Percentiles rank a stretch among this genome's conserved stretches.
phyloP scores from a whole-genome alignment of 177 flowering plant species.

The Vitis hybrid region DNA sequence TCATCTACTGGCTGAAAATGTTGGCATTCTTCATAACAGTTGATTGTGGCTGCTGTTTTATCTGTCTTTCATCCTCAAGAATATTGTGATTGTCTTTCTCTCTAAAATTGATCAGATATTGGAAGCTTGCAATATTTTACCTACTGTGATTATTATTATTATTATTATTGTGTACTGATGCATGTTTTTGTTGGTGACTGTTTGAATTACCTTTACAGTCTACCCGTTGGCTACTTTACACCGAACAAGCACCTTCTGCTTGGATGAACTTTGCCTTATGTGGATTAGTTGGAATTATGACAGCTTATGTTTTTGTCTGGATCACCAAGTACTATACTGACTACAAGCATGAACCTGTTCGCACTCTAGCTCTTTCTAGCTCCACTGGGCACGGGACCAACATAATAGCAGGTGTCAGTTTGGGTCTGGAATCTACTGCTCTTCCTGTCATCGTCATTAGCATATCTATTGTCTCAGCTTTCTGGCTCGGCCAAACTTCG shows the following conservation, averaged over 20 bases:
- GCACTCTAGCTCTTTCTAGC: slow-evolving; percentile 88
- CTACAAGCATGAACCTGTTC: slow-evolving; percentile 98
- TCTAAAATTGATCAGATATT: slow-evolving; percentile 1
- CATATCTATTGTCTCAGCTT: slow-evolving; percentile 75
- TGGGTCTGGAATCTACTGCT: slow-evolving; percentile 97
- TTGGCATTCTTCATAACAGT: neutral
- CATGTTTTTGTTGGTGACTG: slow-evolving; percentile 4
- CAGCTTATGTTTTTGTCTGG: slow-evolving; percentile 93
- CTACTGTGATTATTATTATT: neutral
- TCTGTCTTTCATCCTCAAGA: neutral
- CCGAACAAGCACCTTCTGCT: slow-evolving; percentile 98
- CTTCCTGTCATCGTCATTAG: slow-evolving; percentile 98
- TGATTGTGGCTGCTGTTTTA: neutral
- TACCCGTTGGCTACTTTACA: slow-evolving; percentile 94
- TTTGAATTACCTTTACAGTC: slow-evolving; percentile 56
- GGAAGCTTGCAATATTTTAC: neutral
- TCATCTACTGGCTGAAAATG: slow-evolving; percentile 7
- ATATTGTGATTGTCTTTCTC: neutral
- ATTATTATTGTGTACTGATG: slow-evolving; percentile 4
- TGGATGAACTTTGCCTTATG: slow-evolving; percentile 95
- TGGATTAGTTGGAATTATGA: slow-evolving; percentile 92
- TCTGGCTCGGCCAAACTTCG: too few relatives aligned
- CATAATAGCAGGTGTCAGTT: slow-evolving; percentile 95
- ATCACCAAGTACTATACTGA: slow-evolving; percentile 94
- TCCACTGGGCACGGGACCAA: slow-evolving; percentile 98